Base-by-base conservation (phyloP, 257 asterid genomes). In the Jacaranda copaia region DNA sequence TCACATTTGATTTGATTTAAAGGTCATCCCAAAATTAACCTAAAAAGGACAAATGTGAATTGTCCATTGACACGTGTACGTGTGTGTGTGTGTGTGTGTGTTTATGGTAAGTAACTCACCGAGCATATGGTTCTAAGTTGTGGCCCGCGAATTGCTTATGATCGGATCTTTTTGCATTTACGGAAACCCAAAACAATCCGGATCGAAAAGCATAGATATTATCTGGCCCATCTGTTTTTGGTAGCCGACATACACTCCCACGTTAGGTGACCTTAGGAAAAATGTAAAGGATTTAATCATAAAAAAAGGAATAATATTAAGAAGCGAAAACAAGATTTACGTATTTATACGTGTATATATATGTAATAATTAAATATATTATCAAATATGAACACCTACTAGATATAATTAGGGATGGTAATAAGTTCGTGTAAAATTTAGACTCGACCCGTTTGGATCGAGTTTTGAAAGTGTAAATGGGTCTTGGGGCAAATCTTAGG, bases 21-120 rank as follows among this genome's bases (percentile, higher is more conserved):
- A 59, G n/a, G 40, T 25, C 4, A 12, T 19, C n/a, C 8, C 40
- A 32, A 59, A 10, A 7, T 42, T 8, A 57, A 19, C 6, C 4
- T 53, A 5, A 8, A 8, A 57, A 57, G 63, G 63, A 18, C 63
- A 57, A 57, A 5, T 57, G 36, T 42, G 46, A 42, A 42, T 42
- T 1, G 46, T 59, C 66, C 40, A 20, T 32, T 32, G 66, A 59
- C 42, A 13, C 40, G 12, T 59, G 66, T 59, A 42, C 25, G 25
- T 32, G 66, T 59, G 40, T 59, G 25, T 59, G n/a, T n/a, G 66
- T 59, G 66, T 59, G 25, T 32, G 66, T 59, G 40, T 59, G 25
- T 59, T 20, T 59, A 8, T 20, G 40, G 66, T 42, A 59, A 59
- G 66, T 59, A 59, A 59, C 3, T 19, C 6, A 9, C 8, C 16